Percentiles rank a stretch among this genome's conserved stretches.
Evolutionary conservation across 225 moss, liverwort and hornwort genomes (phyloP).

Genomic region (Sphagnum tenellum): DNA sequence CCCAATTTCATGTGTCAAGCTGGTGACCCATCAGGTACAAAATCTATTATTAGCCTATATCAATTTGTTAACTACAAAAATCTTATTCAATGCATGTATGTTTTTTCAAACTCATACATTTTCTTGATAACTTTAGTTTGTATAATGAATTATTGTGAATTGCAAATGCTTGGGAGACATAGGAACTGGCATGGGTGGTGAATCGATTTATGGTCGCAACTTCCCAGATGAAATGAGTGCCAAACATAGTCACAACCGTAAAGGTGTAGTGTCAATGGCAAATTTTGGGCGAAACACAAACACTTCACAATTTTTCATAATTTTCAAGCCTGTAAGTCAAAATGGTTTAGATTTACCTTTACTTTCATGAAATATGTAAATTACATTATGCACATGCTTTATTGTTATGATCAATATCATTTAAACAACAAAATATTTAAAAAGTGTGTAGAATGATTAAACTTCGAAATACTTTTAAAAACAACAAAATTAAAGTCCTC

Average conservation of each 20-base stretch:
- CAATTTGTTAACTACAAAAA: neutral
- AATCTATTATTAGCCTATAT: neutral
- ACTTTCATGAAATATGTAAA: neutral
- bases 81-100: neutral
- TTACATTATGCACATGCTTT: too few species aligned
- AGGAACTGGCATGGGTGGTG: constrained; percentile 66
- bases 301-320: constrained; percentile 87
- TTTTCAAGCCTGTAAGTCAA: constrained; percentile 56
- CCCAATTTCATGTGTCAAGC: constrained; percentile 81
- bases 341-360: neutral
- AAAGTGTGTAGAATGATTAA: too few species aligned
- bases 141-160: neutral
- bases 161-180: neutral
- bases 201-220: constrained; percentile 72
- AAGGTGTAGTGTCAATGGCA: constrained; percentile 95
- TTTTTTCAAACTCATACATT: neutral
- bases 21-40: constrained; percentile 83
- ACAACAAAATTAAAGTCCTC: too few species aligned
- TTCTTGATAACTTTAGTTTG: neutral
- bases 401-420: too few species aligned
- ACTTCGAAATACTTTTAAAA: too few species aligned
- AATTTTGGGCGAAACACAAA: constrained; percentile 86
- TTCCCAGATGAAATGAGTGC: constrained; percentile 88
- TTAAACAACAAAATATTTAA: too few species aligned
- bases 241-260: constrained; percentile 76